phyloP scores from a whole-genome alignment of 306 rosid species.

The Senna siamea region DNA sequence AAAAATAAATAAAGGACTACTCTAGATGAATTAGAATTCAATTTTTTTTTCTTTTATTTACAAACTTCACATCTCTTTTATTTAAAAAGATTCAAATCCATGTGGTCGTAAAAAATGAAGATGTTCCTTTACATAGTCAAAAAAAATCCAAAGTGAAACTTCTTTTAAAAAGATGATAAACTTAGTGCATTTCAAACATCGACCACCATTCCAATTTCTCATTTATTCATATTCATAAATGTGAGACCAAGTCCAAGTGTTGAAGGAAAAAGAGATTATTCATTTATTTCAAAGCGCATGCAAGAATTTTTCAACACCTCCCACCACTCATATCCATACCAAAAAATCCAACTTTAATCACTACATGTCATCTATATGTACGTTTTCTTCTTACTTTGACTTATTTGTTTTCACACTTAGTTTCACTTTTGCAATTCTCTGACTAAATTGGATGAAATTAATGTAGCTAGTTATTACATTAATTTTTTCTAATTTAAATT shows the following conservation, averaged over 20 bases:
- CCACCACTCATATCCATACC: neutral
- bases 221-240: neutral
- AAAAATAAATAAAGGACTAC: no score
- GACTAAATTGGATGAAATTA: neutral
- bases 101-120: neutral
- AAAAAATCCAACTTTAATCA: no score
- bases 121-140: neutral
- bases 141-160: neutral
- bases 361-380: neutral
- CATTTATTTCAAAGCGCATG: slow-evolving; percentile 39
- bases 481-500: neutral
- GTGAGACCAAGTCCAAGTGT: neutral
- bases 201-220: neutral
- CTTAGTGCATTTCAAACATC: neutral
- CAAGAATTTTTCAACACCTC: neutral
- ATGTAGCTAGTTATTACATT: neutral
- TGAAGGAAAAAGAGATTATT: neutral
- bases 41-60: no score
- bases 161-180: no score
- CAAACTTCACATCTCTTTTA: no score
- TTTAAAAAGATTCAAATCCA: no score
- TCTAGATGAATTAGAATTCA: no score
- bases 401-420: neutral
- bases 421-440: neutral
- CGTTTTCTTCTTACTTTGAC: neutral